Conservation (phyloP, 176 grass and related monocot species). For the Alloteropsis semialata region DNA sequence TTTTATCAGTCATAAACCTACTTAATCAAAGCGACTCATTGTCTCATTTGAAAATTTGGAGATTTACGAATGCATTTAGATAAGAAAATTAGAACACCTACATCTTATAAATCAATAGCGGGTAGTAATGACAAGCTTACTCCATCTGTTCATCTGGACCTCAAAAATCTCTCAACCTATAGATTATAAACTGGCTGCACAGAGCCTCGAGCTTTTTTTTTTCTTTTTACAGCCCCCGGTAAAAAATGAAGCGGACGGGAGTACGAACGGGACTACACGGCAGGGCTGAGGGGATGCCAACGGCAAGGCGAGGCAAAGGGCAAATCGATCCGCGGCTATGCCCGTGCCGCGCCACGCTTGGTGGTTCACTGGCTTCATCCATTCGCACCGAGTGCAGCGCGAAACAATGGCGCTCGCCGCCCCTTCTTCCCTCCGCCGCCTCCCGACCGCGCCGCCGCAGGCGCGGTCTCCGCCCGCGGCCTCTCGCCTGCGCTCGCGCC, state of each 20-base stretch:
- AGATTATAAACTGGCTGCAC: too few relatives aligned
- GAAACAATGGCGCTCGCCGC: slow-evolving; percentile 46
- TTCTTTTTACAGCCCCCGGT: too few relatives aligned
- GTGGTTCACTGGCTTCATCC: not conserved
- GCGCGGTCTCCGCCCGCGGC: not conserved
- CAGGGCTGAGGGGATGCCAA: not conserved
- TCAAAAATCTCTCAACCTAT: too few relatives aligned
- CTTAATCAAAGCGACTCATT: too few relatives aligned
- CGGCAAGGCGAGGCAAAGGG: not conserved
- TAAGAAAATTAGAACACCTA: too few relatives aligned
- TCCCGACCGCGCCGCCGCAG: not conserved
- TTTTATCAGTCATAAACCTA: too few relatives aligned
- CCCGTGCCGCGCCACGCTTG: not conserved
- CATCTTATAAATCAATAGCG: too few relatives aligned
- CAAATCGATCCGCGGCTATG: slow-evolving; percentile 15
- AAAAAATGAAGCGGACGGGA: not conserved
- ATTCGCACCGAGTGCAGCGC: not conserved
- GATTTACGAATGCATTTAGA: too few relatives aligned
- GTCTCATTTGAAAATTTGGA: too few relatives aligned
- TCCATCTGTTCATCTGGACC: too few relatives aligned
- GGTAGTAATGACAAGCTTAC: too few relatives aligned
- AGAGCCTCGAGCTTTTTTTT: too few relatives aligned
- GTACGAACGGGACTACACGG: not conserved
- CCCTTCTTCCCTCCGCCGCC: slow-evolving; percentile 10
- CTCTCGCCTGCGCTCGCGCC: not conserved